These are phyloP conservation scores for Fusarium verticillioides DNA, from an alignment of 2,329 filamentous ascomycete species.

Conservation along the genomic window DNA sequence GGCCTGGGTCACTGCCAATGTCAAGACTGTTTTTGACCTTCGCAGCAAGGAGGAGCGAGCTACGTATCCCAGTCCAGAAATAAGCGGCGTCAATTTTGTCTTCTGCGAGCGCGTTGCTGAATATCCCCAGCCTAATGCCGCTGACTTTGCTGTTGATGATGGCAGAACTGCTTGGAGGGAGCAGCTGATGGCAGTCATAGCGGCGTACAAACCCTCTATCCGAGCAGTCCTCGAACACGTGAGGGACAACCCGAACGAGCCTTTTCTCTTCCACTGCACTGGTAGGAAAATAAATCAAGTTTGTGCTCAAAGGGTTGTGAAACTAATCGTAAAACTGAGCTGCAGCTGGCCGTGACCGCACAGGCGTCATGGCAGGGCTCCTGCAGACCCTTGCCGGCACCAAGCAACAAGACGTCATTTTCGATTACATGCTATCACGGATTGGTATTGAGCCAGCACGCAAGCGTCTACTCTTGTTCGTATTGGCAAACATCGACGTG, in stretches of 20 bases:
- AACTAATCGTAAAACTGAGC: background rate
- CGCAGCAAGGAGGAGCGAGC: conserved; percentile 58
- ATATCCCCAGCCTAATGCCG: conserved; percentile 52
- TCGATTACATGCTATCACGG: conserved; percentile 66
- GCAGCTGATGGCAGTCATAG: conserved; percentile 61
- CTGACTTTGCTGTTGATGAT: conserved; percentile 56
- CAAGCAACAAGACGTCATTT: conserved; percentile 52
- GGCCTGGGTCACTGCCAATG: conserved; percentile 51
- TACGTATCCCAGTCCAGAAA: conserved; percentile 55
- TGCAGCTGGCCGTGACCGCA: conserved; percentile 65
- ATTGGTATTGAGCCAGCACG: conserved; percentile 64
- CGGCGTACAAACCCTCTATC: conserved; percentile 56
- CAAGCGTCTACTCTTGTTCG: conserved; percentile 57
- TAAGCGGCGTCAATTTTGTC: conserved; percentile 58
- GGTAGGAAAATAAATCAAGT: conserved; percentile 52
- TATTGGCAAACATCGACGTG: conserved; percentile 52
- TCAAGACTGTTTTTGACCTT: conserved; percentile 63
- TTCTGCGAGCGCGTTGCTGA: conserved; percentile 53
- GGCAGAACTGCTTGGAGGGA: conserved; percentile 57
- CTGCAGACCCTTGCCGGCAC: conserved; percentile 63
- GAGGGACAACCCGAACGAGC: conserved; percentile 56
- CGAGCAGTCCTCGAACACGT: conserved; percentile 60
- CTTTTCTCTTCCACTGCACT: conserved; percentile 65
- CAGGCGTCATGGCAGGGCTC: conserved; percentile 62
- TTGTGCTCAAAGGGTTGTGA: background rate